Evolutionary conservation across 306 rosid species (phyloP).

Genomic region (Lathyrus oleraceus): DNA sequence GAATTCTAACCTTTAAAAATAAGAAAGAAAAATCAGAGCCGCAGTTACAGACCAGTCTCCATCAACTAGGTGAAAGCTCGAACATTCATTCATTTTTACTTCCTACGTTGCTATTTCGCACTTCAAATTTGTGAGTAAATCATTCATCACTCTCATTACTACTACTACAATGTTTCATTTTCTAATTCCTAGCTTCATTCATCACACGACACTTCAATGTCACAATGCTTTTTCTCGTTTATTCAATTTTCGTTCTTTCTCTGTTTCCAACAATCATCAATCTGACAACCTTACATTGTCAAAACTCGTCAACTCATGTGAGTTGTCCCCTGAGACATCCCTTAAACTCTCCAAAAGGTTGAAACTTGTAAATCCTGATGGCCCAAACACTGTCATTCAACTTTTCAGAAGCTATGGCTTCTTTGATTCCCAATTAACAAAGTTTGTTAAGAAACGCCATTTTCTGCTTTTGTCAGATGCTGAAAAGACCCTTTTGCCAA

Average conservation of each 20-base stretch:
- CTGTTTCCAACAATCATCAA: neutral
- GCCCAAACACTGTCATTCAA: too few species aligned
- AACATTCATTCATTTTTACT: too few species aligned
- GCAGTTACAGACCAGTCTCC: too few species aligned
- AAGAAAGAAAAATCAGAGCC: too few species aligned
- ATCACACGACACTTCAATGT: neutral
- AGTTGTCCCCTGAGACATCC: conserved; percentile 38
- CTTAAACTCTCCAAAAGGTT: neutral
- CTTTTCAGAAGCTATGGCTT: too few species aligned
- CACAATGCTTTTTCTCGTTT: neutral
- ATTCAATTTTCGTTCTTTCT: neutral
- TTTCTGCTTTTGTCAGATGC: too few species aligned
- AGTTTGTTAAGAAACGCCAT: too few species aligned
- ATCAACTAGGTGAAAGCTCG: too few species aligned
- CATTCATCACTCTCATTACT: neutral
- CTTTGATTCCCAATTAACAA: too few species aligned
- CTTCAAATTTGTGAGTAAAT: neutral
- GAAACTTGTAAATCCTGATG: neutral
- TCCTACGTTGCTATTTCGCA: too few species aligned
- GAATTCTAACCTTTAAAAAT: too few species aligned
- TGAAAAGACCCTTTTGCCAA: too few species aligned
- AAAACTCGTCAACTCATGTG: conserved; percentile 30
- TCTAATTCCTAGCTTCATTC: neutral
- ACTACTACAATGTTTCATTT: neutral
- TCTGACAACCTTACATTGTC: neutral